Base-by-base conservation (phyloP, 371 early-diverging fungal species). In the Actinomortierella wolfii region DNA sequence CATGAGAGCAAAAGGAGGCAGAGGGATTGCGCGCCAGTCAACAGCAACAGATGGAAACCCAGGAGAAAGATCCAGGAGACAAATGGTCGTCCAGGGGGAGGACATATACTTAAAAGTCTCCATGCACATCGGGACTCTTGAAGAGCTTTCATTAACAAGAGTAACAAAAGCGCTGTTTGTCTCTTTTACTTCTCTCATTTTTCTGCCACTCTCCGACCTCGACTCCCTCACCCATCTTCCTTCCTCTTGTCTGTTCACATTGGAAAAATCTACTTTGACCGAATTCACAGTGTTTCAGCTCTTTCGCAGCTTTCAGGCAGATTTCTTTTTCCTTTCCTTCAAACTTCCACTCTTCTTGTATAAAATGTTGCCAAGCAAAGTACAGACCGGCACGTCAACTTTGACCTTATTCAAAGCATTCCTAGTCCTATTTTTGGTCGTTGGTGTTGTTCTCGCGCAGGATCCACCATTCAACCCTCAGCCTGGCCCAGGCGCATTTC, bases 391-490 rank as follows among this genome's bases (percentile, higher is more conserved):
- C 18, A 43, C 54, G 42, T 28, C 42, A 54, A 24, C 54, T 42
- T 25, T 40, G 42, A 18, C 15, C 25, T 24, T 24, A 41, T 21
- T 23, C n/a, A 26, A 34, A 26, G 39, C 25, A 6, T 18, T 50
- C 14, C 28, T 50, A 9, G 47, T 24, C 17, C 20, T 50, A 42
- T 15, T 54, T 7, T 11, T 54, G 42, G 15, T 54, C 15, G 25
- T 2, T 21, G 17, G 11, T 21, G 21, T 29, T 18, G 15, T 41
- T 39, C 20, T 24, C 9, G 21, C 47, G 11, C 47, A 18, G 11
- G 54, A 50, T 18, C 54, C 49, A 20, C 39, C 59, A 4, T 47
- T 62, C 13, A 56, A 15, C 17, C 62, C 68, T 26, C 68, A 68
- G 43, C 62, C 62, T 28, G 62, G 62, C 17, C 24, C 56, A 17